Evolutionary conservation across 2,329 filamentous ascomycete genomes (phyloP), one percentile per base, ranked within the genome.

Genomic region (Pezicula radicicola): DNA sequence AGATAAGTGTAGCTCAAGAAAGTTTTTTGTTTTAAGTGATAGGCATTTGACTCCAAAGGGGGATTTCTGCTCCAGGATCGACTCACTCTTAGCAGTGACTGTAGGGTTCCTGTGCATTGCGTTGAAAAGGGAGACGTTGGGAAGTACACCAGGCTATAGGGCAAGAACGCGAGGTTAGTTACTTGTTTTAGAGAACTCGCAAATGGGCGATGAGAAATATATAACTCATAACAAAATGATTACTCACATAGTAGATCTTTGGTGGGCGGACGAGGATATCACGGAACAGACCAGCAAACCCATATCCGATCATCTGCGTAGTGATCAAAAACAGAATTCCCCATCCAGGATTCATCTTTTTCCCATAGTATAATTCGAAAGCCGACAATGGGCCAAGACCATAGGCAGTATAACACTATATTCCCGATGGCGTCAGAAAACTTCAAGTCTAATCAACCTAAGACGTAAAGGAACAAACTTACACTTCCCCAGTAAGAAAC

Each of bases 281-380:
- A 21, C 64, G 58, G 45, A 61, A 64, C 13, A 66, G 51, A 3
- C 63, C 64, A 4, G 59, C 63, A 43, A 64, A 60, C 16, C 64
- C 62, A 46, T 67, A 67, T 10, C 65, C 65, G 37, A 67, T 62
- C 61, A 65, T 63, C 50, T 66, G 63, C 3, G 63, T 62, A 4
- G 63, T 65, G 13, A 67, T 48, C 12, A 66, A 51, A 51, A 67
- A 66, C 2, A 60, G 40, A 41, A 66, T 66, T 2, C 60, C 62
- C 62, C 62, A 66, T 37, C 61, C 63, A 18, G 61, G 46, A 46
- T 56, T 58, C 39, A 65, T 52, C 41, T 60, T 63, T 13, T 53
- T 51, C 35, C 51, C 60, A 37, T 67, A 67, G 55, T 66, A 65
- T 4, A 66, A 46, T 45, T 66, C 64, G 40, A 67, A 25, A 1